These are phyloP conservation scores for Penicillium digitatum DNA, from an alignment of 2,329 filamentous ascomycete genomes.

Conservation along the genomic window DNA sequence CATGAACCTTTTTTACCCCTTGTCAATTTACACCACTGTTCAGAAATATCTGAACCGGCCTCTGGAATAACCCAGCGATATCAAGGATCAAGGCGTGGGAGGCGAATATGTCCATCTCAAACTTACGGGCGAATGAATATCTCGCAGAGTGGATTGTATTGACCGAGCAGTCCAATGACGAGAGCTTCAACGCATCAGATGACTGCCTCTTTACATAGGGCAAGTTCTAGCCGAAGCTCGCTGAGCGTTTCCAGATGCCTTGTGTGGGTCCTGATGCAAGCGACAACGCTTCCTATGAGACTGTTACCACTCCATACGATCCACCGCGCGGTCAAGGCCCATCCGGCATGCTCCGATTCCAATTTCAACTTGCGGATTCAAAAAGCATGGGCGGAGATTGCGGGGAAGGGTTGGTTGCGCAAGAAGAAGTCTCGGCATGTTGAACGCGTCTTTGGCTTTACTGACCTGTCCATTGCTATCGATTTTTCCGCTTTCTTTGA, in stretches of 20 bases:
- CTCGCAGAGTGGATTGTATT: slow-evolving; percentile 46
- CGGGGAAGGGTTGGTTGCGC: slow-evolving; percentile 34
- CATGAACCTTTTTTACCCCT: slow-evolving; percentile 49
- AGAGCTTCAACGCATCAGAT: slow-evolving; percentile 51
- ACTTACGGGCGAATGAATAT: background rate
- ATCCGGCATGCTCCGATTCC: slow-evolving; percentile 35
- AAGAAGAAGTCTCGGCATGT: slow-evolving; percentile 44
- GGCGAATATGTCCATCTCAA: slow-evolving; percentile 29
- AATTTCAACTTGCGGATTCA: slow-evolving; percentile 44
- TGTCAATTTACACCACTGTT: slow-evolving; percentile 42
- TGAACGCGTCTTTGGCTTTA: slow-evolving; percentile 48
- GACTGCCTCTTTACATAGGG: slow-evolving; percentile 47
- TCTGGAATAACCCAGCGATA: slow-evolving; percentile 26
- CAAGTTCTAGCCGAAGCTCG: slow-evolving; percentile 48
- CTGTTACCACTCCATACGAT: slow-evolving; percentile 23
- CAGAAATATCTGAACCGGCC: slow-evolving; percentile 38
- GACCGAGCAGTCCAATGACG: slow-evolving; percentile 38
- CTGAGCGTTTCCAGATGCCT: slow-evolving; percentile 43
- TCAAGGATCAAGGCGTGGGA: slow-evolving; percentile 37
- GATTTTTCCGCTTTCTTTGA: slow-evolving; percentile 26
- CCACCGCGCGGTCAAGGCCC: slow-evolving; percentile 45
- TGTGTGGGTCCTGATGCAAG: slow-evolving; percentile 32
- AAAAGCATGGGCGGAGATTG: slow-evolving; percentile 40
- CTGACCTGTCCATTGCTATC: slow-evolving; percentile 23
- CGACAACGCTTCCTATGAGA: slow-evolving; percentile 18